Evolutionary conservation across 306 rosid species (phyloP).

Genomic region (Pyrus communis): DNA sequence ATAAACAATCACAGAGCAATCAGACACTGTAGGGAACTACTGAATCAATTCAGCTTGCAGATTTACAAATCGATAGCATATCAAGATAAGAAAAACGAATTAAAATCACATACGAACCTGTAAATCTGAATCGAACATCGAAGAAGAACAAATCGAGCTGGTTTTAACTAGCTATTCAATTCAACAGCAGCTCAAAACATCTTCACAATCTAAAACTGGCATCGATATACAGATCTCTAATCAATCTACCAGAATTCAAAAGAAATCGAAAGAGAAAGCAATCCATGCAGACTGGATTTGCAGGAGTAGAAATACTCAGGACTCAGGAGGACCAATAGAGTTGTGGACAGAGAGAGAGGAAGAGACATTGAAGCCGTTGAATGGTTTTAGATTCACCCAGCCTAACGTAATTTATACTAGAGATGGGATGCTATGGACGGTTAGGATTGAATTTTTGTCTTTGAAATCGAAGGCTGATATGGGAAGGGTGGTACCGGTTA

Average conservation of each 20-base stretch:
- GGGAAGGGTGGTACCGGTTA: too few species aligned
- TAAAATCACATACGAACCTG: background rate
- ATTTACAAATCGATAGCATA: background rate
- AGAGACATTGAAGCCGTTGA: background rate
- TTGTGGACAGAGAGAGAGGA: background rate
- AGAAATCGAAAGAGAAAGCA: fast-evolving
- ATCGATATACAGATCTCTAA: conserved; percentile 10
- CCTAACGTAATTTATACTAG: background rate
- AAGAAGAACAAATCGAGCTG: background rate
- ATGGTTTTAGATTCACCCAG: background rate
- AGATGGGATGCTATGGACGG: background rate
- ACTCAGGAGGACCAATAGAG: background rate
- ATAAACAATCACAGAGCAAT: background rate
- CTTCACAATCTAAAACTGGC: background rate
- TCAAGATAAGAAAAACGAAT: too few species aligned
- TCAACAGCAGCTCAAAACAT: background rate
- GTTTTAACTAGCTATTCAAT: background rate
- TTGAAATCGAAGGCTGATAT: too few species aligned
- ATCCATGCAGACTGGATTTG: background rate
- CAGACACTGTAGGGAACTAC: background rate
- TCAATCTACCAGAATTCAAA: conserved; percentile 8
- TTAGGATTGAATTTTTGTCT: background rate
- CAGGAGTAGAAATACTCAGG: background rate
- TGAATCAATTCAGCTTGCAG: background rate
- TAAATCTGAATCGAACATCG: background rate